These are phyloP conservation scores for Penicillium silybi DNA, from an alignment of 495 filamentous ascomycete genomes.

Conservation along the genomic window DNA sequence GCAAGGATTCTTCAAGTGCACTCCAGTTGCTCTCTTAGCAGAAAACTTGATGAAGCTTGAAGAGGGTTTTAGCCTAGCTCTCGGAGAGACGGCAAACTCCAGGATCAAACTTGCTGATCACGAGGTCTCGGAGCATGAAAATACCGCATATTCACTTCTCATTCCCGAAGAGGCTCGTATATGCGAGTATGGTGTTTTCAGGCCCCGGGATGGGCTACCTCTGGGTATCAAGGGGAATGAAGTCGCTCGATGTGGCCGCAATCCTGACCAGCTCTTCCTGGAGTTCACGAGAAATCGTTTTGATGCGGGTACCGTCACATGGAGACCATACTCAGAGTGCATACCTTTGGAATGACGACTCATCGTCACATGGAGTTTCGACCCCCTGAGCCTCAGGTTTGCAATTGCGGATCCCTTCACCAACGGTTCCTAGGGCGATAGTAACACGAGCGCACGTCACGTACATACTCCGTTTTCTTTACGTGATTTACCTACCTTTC, in stretches of 20 bases:
- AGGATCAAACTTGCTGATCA: background rate
- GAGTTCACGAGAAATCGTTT: constrained; percentile 18
- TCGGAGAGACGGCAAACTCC: background rate
- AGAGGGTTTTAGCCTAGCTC: constrained; percentile 7
- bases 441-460: too few relatives aligned
- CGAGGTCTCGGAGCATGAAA: background rate
- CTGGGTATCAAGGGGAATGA: constrained; percentile 13
- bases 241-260: constrained; percentile 11
- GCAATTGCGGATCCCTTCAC: too few relatives aligned
- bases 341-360: background rate
- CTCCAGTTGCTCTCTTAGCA: constrained; percentile 8
- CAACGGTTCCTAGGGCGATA: too few relatives aligned
- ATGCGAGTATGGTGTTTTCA: constrained; percentile 20
- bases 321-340: background rate
- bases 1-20: constrained; percentile 28
- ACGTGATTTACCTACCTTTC: too few relatives aligned
- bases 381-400: too few relatives aligned
- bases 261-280: constrained; percentile 19
- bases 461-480: too few relatives aligned
- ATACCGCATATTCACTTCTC: background rate
- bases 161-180: constrained; percentile 33
- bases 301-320: constrained; percentile 11
- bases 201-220: constrained; percentile 18
- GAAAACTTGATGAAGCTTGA: constrained; percentile 29
- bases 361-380: too few relatives aligned